phyloP scores from a whole-genome alignment of 2,329 filamentous ascomycete genomes.

The Fusarium protoensiforme region DNA sequence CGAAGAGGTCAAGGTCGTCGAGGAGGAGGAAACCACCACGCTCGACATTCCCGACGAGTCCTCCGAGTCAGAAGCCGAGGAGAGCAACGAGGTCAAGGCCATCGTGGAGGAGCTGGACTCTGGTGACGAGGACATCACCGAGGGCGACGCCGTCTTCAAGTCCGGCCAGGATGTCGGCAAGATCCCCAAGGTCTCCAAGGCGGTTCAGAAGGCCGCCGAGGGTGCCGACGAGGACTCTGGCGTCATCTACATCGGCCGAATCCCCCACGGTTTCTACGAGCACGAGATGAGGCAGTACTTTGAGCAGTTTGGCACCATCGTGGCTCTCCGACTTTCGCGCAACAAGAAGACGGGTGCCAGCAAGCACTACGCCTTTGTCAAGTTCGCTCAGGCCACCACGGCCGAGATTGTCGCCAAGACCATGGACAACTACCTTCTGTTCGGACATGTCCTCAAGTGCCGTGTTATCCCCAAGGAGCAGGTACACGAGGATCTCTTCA shows the following conservation, averaged over 20 bases:
- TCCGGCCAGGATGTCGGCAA: conserved; percentile 63
- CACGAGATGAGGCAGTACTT: conserved; percentile 95
- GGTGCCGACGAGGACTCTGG: conserved; percentile 69
- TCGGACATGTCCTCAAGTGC: conserved; percentile 92
- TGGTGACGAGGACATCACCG: conserved; percentile 55
- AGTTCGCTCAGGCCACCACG: conserved; percentile 82
- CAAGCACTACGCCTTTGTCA: conserved; percentile 95
- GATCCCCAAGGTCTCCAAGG: conserved; percentile 60
- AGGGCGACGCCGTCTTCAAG: conserved; percentile 53
- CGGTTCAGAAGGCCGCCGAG: conserved; percentile 56
- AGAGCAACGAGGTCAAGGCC: conserved; percentile 55
- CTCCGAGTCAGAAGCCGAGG: conserved; percentile 52
- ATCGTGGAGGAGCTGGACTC: conserved; percentile 59
- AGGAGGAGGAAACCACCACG: conserved; percentile 40
- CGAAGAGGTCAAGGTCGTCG: conserved; percentile 40
- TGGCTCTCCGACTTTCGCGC: conserved; percentile 82
- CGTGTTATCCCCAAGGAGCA: conserved; percentile 80
- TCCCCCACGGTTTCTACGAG: conserved; percentile 96
- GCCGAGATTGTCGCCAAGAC: conserved; percentile 93
- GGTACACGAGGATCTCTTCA: conserved; percentile 85
- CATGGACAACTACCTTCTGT: conserved; percentile 98
- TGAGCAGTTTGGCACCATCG: conserved; percentile 88
- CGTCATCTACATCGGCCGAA: conserved; percentile 88
- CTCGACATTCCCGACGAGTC: conserved; percentile 47
- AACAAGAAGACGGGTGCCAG: conserved; percentile 92